Evolutionary conservation across 2,329 filamentous ascomycete genomes (phyloP).

Genomic region (Scytalidium lignicola): DNA sequence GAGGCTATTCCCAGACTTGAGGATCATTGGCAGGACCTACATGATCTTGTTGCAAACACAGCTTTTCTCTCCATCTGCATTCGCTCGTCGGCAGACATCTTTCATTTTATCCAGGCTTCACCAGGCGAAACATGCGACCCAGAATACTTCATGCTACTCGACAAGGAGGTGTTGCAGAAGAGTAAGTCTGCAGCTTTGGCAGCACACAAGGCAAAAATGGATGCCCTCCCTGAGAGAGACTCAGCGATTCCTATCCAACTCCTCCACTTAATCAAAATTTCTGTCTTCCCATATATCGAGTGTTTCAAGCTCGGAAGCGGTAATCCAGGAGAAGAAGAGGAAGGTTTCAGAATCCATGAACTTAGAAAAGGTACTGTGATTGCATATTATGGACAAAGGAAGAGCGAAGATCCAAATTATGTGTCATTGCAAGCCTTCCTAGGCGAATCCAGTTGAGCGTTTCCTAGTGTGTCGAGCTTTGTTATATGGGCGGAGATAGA

Average conservation of each 20-base stretch:
- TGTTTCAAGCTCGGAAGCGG: conserved; percentile 2
- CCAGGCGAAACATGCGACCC: conserved; percentile 14
- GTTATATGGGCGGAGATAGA: too few relatives aligned
- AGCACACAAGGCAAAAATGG: background rate
- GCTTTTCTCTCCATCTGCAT: conserved; percentile 19
- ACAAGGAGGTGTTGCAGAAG: conserved; percentile 3
- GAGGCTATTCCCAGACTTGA: conserved; percentile 4
- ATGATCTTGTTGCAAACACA: conserved; percentile 20
- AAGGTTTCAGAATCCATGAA: conserved; percentile 13
- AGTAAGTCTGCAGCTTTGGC: conserved; percentile 9
- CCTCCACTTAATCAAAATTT: background rate
- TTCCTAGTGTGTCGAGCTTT: too few relatives aligned
- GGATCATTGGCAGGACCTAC: conserved; percentile 18
- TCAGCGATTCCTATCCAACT: background rate
- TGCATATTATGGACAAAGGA: conserved; percentile 13
- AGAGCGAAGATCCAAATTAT: background rate
- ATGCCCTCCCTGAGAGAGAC: background rate
- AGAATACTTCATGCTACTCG: conserved; percentile 13
- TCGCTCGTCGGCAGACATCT: conserved; percentile 19
- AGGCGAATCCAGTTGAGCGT: too few relatives aligned
- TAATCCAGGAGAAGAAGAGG: conserved; percentile 6
- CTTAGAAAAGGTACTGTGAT: conserved; percentile 12
- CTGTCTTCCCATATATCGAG: background rate
- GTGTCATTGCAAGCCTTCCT: too few relatives aligned
- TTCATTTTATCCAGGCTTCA: conserved; percentile 11